Evolutionary conservation across 306 rosid species (phyloP), one percentile per base, ranked within the genome.

Genomic region (Acacia acuminata): DNA sequence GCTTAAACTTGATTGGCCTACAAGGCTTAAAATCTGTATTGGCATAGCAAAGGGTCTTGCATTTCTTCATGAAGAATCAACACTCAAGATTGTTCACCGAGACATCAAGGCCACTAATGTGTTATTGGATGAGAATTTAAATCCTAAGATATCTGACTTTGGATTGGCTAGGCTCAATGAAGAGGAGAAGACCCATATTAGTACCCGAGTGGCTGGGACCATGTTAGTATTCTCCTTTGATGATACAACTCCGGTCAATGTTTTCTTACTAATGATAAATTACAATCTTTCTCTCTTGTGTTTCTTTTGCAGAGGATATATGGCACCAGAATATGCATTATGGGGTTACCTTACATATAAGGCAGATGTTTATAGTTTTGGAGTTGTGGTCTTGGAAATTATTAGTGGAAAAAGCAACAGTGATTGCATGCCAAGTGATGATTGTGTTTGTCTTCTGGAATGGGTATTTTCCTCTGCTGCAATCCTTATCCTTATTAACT

Each of bases 321-420:
- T 89, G 94, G 94, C 94, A 4, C 95, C 94, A 3, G 95, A 91
- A 44, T 93, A 93, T 88, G 94, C 94, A 12, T 74, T 89, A 74
- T 87, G 92, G 90, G 95, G 95, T 72, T 72, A 83, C 68, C 71
- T 93, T 15, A 87, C 86, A 1, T 55, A 84, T 47, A 91, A 93
- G 86, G 92, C 82, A 56, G 91, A 93, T 80, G 90, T 93, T 42
- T 93, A 88, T 50, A 88, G 95, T 79, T 93, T 79, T 19, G 91
- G 95, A 45, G 79, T 91, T 30, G 90, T 93, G 75, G 88, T 86
- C 40, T 76, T 91, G 84, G 95, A 93, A 84, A 34, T 82, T 64
- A 45, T 87, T 4, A 86, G 84, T 56, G 92, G 97, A 34, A 87
- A 73, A 77, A 91, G 56, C 73, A 89, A 85, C 73, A 81, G 81